Base-by-base conservation (phyloP, 2,329 filamentous ascomycete genomes). In the Sclerotinia spermophila region DNA sequence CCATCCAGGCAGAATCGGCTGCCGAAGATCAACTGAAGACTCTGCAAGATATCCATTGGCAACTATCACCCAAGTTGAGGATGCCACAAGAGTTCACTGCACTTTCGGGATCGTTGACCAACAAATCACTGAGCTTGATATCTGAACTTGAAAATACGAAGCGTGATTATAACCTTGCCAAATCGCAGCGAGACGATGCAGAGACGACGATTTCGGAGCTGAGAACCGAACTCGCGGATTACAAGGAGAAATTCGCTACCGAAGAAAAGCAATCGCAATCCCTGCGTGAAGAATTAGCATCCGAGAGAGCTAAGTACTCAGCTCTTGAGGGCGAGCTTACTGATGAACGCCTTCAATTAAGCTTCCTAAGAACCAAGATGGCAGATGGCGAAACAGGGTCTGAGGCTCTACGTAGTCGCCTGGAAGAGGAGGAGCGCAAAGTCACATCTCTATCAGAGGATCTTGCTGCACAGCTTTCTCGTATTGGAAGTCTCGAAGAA, bases 321-420 rank as follows among this genome's bases (percentile, higher is more conserved):
- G 84, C 86, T 3, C 80, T 90, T 0, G 87, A 90, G 75, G 79
- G 77, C 40, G 87, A 90, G 75, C 79, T 89, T 4, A 83, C 86
- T 2, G 88, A 92, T 70, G 88, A 91, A 72, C 89, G 92, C 53
- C 83, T 86, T 21, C 90, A 96, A 75, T 84, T 97, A 33, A 86
- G 85, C 71, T 83, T 86, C 40, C 82, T 97, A 33, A 88, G 92
- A 70, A 83, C 84, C 24, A 91, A 91, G 79, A 90, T 97, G 77
- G 88, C 91, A 1, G 91, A 94, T 74, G 94, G 93, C 24, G 93
- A 96, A 80, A 94, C 90, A 4, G 93, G 93, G 7, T 94, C 93
- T 0, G 92, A 94, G 79, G 89, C 88, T 40, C 82, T 97, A 69
- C 89, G 92, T 69, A 90, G 90, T 80, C 87, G 89, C 69, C 84